Percentiles rank a stretch among this genome's conserved stretches.
Evolutionary conservation across 1,284 basidiomycete species (phyloP).

Genomic region (Quambalaria eucalypti): DNA sequence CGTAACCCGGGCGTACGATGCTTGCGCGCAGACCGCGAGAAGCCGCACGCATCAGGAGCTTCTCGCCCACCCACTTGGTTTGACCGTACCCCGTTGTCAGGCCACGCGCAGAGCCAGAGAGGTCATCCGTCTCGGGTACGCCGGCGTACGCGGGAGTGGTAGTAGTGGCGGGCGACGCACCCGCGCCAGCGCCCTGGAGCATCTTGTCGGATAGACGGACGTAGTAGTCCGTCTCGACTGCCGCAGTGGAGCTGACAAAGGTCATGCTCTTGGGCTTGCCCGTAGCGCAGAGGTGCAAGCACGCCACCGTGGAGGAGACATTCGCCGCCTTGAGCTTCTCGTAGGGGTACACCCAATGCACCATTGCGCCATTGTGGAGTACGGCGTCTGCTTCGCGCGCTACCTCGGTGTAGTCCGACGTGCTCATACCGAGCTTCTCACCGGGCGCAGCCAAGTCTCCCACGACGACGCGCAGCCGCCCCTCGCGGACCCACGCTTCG

Average conservation of each 20-base stretch:
- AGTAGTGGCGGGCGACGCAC: constrained; percentile 7
- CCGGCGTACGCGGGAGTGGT: constrained; percentile 51
- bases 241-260: constrained; percentile 90
- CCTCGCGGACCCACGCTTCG: constrained; percentile 67
- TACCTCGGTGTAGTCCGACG: constrained; percentile 61
- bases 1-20: constrained; percentile 87
- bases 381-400: constrained; percentile 71
- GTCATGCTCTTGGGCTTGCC: constrained; percentile 72
- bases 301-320: constrained; percentile 77
- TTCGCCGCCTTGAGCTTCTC: constrained; percentile 83
- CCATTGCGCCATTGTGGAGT: constrained; percentile 91
- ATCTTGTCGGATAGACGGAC: constrained; percentile 67
- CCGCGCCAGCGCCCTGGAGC: not conserved
- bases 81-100: constrained; percentile 92
- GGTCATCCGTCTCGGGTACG: constrained; percentile 76
- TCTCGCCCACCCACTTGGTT: constrained; percentile 97
- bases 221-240: constrained; percentile 83
- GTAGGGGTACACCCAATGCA: constrained; percentile 99
- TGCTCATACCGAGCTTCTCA: constrained; percentile 66
- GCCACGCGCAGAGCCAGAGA: constrained; percentile 70
- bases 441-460: constrained; percentile 67
- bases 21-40: constrained; percentile 74
- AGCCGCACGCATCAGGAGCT: constrained; percentile 81
- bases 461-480: constrained; percentile 69
- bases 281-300: constrained; percentile 66